A percentile compares a stretch with the other conserved stretches of the same genome.
phyloP scores from a whole-genome alignment of 2,329 filamentous ascomycete species.

The Myriosclerotinia scirpicola region DNA sequence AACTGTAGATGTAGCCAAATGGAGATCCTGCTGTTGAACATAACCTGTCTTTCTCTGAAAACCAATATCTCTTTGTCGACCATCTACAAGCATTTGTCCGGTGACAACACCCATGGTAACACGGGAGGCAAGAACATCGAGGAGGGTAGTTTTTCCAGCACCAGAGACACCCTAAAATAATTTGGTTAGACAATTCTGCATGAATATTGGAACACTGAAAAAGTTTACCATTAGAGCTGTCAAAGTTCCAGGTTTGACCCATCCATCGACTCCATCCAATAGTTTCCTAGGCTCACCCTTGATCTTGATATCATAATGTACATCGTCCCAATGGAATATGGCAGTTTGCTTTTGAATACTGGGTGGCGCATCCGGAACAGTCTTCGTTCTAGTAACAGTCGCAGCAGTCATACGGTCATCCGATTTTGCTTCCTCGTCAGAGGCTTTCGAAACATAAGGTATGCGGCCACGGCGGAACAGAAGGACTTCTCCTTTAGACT shows the following conservation, averaged over 20 bases:
- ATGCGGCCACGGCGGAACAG: conserved; percentile 70
- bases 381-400: conserved; percentile 46
- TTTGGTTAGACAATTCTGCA: background rate
- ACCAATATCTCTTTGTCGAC: conserved; percentile 67
- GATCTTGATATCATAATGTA: conserved; percentile 66
- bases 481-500: conserved; percentile 76
- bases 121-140: conserved; percentile 82
- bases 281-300: conserved; percentile 74
- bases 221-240: conserved; percentile 71
- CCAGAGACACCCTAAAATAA: conserved; percentile 51
- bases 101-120: conserved; percentile 86
- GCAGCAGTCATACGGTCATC: conserved; percentile 44
- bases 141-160: conserved; percentile 89
- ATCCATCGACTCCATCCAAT: conserved; percentile 83
- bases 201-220: background rate
- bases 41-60: conserved; percentile 94
- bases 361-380: conserved; percentile 48
- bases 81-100: conserved; percentile 73
- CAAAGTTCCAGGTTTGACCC: conserved; percentile 88
- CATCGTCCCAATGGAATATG: conserved; percentile 53
- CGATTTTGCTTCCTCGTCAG: conserved; percentile 32
- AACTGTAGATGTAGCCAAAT: conserved; percentile 80
- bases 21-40: conserved; percentile 71
- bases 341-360: conserved; percentile 47
- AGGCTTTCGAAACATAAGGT: conserved; percentile 25